Evolutionary conservation across 164 flowering plant genomes (phyloP), one percentile per base, ranked within the genome.

Genomic region (Vitis labrusca): DNA sequence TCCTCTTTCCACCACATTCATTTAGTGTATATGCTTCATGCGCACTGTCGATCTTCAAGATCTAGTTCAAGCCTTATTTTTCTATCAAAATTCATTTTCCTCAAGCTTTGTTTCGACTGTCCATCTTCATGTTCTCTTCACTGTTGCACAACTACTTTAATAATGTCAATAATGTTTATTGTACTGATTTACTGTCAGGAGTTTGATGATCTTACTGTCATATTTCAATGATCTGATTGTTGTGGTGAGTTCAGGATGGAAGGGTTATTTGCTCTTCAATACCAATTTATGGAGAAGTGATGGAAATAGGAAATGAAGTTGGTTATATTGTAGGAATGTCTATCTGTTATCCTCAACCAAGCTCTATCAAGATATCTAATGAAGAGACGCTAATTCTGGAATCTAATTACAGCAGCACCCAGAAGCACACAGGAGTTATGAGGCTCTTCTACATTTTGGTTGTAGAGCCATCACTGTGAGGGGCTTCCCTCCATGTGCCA

Each of bases 261-360:
- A 82, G 88, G n/a, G 60, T 74, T 14, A 74, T 94, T 72, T 94
- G 97, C 80, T 71, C 90, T 61, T 94, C 98, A 8, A 71, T 71
- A 17, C 92, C 97, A 59, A 66, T 66, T 52, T 94, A 92, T 70
- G 98, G 98, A 60, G 61, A 82, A 17, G 94, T 97, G 23, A 69
- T 72, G 12, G 87, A 89, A 74, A 80, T 82, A 19, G 97, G 97
- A 64, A 79, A 94, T 61, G 96, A 91, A 69, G 83, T 78, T 71
- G 96, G 91, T 58, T 93, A 90, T 66, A 85, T 93, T 57, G 90
- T 90, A 15, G 98, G 98, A 69, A 94, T 94, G 97, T 83, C 96
- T 8, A 82, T 92, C 0, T 94, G 97, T 75, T 91, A 90, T 75
- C 98, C 98, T 52, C 53, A 81, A 60, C 91, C 93, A 9, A 90